A percentile compares a stretch with the other conserved stretches of the same genome.
Conservation (phyloP, 2,329 filamentous ascomycete species). For the Fusarium longipes region DNA sequence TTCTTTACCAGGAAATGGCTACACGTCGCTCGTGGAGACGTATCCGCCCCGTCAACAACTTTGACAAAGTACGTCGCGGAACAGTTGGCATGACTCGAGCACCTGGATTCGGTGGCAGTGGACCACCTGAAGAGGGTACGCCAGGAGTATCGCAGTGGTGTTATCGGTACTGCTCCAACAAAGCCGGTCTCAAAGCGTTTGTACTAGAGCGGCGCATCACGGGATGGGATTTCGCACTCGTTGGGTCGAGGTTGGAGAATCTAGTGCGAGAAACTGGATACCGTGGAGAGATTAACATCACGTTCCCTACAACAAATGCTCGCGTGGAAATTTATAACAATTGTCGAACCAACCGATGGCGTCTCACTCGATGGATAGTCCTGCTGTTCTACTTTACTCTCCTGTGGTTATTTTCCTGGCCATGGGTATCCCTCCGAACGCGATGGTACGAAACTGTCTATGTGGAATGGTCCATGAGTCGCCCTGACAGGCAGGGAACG, state of each 20-base stretch:
- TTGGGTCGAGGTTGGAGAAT: conserved; percentile 64
- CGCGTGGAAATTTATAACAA: conserved; percentile 73
- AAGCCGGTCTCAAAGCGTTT: conserved; percentile 68
- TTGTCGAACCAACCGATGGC: conserved; percentile 71
- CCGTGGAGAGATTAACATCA: conserved; percentile 68
- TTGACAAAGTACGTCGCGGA: conserved; percentile 73
- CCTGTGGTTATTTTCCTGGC: conserved; percentile 77
- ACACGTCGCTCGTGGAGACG: conserved; percentile 55
- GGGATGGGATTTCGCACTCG: conserved; percentile 68
- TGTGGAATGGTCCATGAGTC: conserved; percentile 65
- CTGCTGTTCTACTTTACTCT: conserved; percentile 75
- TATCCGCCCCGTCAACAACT: conserved; percentile 65
- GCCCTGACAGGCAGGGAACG: conserved; percentile 45
- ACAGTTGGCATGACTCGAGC: conserved; percentile 66
- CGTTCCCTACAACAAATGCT: conserved; percentile 68
- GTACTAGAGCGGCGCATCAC: conserved; percentile 62
- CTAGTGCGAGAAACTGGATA: conserved; percentile 75
- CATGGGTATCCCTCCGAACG: conserved; percentile 74
- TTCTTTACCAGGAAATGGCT: conserved; percentile 62
- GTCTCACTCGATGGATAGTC: conserved; percentile 70
- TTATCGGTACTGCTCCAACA: conserved; percentile 71
- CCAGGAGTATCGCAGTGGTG: conserved; percentile 69
- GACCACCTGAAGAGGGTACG: conserved; percentile 46
- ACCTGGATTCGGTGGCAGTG: conserved; percentile 54
- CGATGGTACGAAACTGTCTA: conserved; percentile 73